Evolutionary conservation across 768 basidiomycete species (phyloP), one percentile per base, ranked within the genome.

Genomic region (Suillus ampliporus): DNA sequence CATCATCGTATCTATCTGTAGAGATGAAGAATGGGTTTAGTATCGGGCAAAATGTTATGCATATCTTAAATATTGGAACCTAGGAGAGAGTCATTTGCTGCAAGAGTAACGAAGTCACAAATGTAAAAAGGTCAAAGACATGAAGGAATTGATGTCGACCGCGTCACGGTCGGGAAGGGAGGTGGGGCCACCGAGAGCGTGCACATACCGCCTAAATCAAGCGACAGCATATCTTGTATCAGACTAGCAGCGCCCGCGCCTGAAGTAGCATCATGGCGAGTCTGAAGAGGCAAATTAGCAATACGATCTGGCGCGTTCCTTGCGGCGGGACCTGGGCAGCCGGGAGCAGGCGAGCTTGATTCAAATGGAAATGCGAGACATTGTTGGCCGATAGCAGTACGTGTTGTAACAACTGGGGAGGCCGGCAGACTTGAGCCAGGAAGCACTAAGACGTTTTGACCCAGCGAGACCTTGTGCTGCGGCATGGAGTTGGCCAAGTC

Each of bases 131-230:
- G 58, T 56, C 7, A 34, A 13, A 40, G 38, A 50, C 1, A 44
- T 47, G 54, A 40, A 58, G 54, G 31, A 26, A 59, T 52, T 44
- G 21, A 61, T 43, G 60, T 14, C 46, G 21, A 38, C n/a, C 34
- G 26, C 19, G 17, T 11, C 35, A 47, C 23, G 34, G 17, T 37
- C 35, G 26, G 23, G 23, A 40, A 56, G 38, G 37, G 38, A 37
- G 21, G 23, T 38, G 14, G 26, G 17, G 54, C 38, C 38, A 40
- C 38, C 54, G 10, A 40, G 38, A 56, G 54, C 7, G 40, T 34
- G 63, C 8, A 76, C 74, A 61, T 69, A 75, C 74, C 74, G n/a
- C 65, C 23, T 2, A 77, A 62, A 46, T 51, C 62, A 65, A 75
- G 68, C 14, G 66, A 75, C 17, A 38, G 46, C 23, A 77, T 34